A percentile compares a stretch with the other conserved stretches of the same genome.
These are phyloP conservation scores for Penicillium sp. DNA, from an alignment of 2,329 filamentous ascomycete genomes.

Conservation along the genomic window DNA sequence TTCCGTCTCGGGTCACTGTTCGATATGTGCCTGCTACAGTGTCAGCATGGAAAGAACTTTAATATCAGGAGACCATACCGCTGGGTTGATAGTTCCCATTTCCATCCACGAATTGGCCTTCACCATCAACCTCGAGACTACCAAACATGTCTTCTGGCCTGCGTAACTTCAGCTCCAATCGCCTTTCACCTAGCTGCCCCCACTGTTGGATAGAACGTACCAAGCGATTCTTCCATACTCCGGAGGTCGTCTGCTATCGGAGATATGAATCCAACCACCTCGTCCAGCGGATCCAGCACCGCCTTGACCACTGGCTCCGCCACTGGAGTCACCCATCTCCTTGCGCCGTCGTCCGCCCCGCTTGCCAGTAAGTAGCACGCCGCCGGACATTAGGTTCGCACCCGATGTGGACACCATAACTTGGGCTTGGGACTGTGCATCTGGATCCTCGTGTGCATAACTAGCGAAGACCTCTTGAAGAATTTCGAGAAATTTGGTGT, in stretches of 20 bases:
- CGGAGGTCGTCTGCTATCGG: constrained; percentile 62
- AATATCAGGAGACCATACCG: constrained; percentile 42
- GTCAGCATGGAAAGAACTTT: not conserved
- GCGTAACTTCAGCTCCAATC: constrained; percentile 14
- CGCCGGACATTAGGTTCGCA: constrained; percentile 57
- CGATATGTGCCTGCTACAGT: constrained; percentile 58
- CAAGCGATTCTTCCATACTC: constrained; percentile 68
- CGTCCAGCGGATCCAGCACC: constrained; percentile 61
- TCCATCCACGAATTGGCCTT: constrained; percentile 60
- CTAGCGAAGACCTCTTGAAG: constrained; percentile 60
- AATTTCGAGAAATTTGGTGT: constrained; percentile 59
- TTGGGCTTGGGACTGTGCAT: constrained; percentile 61
- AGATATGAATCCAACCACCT: constrained; percentile 68
- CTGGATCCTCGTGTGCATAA: constrained; percentile 60
- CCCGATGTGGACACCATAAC: constrained; percentile 64
- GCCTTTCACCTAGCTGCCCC: not conserved
- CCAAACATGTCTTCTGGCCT: constrained; percentile 69
- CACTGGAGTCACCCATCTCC: constrained; percentile 51
- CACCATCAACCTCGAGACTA: constrained; percentile 64
- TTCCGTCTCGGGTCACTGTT: constrained; percentile 63
- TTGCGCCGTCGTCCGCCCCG: constrained; percentile 40
- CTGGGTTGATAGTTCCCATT: constrained; percentile 64
- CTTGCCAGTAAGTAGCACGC: constrained; percentile 49
- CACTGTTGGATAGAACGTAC: constrained; percentile 29
- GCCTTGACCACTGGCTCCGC: constrained; percentile 63